A percentile compares a stretch with the other conserved stretches of the same genome.
Conservation (phyloP, 371 early-diverging fungal genomes). For the Syncephalis plumigaleata region DNA sequence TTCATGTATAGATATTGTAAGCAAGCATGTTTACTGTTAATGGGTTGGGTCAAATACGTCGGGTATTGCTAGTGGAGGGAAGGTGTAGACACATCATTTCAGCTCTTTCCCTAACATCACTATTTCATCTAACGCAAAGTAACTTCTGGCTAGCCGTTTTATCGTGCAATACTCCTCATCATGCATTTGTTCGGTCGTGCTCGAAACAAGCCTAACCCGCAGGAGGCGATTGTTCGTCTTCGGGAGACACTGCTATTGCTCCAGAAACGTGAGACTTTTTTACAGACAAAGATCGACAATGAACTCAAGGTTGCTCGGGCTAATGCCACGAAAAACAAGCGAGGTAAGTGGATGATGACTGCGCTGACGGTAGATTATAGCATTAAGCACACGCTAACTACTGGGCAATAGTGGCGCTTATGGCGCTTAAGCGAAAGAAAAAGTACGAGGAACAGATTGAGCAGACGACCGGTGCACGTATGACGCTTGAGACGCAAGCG, state of each 20-base stretch:
- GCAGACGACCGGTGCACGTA: slow-evolving; percentile 70
- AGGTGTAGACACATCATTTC: too few relatives aligned
- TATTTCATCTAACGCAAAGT: too few relatives aligned
- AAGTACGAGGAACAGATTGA: slow-evolving; percentile 70
- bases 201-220: slow-evolving; percentile 67
- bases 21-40: too few relatives aligned
- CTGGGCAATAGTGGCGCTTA: slow-evolving; percentile 81
- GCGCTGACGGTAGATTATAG: too few relatives aligned
- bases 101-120: too few relatives aligned
- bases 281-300: slow-evolving; percentile 74
- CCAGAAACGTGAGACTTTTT: slow-evolving; percentile 80
- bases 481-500: slow-evolving; percentile 90
- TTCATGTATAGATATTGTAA: too few relatives aligned
- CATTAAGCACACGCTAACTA: too few relatives aligned
- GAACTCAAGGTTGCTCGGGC: slow-evolving; percentile 75
- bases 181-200: slow-evolving; percentile 50
- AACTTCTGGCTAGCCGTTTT: slow-evolving; percentile 43
- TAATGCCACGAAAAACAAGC: slow-evolving; percentile 85
- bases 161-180: too few relatives aligned
- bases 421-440: slow-evolving; percentile 90
- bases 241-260: slow-evolving; percentile 82
- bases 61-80: too few relatives aligned
- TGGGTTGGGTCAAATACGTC: too few relatives aligned
- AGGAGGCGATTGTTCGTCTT: slow-evolving; percentile 86
- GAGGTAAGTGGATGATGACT: slow-evolving; percentile 35